Percentiles rank a stretch among this genome's conserved stretches.
These are phyloP conservation scores for Effrenium voratum DNA, from an alignment of 73 alveolate species.

Conservation along the genomic window DNA sequence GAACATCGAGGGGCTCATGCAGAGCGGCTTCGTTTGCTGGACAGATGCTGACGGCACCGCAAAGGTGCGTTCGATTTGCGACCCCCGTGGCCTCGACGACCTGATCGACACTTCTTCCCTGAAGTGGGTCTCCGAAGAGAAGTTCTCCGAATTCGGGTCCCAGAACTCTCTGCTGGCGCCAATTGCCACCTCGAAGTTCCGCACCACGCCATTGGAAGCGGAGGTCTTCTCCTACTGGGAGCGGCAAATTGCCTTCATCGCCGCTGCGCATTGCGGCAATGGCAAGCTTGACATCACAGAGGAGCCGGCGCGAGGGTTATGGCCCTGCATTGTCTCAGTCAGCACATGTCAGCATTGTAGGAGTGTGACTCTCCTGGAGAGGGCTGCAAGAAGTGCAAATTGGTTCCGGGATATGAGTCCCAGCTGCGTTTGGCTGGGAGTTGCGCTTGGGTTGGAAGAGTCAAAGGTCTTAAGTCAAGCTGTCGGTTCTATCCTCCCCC, in stretches of 20 bases:
- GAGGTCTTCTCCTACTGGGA: neutral
- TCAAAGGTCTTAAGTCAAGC: too few species aligned
- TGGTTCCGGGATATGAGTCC: neutral
- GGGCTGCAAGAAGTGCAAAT: slow-evolving; percentile 25
- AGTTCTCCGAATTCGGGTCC: neutral
- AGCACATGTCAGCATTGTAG: neutral
- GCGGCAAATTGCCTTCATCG: neutral
- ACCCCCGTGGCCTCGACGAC: neutral
- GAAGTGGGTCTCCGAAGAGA: slow-evolving; percentile 18
- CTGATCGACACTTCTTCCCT: neutral
- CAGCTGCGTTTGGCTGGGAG: too few species aligned
- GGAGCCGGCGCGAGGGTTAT: neutral
- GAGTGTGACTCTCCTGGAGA: neutral
- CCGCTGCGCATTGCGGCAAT: neutral
- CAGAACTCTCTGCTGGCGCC: neutral
- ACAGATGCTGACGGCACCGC: neutral
- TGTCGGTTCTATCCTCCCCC: too few species aligned
- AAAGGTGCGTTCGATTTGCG: neutral
- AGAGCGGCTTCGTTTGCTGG: slow-evolving; percentile 12
- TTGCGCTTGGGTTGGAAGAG: too few species aligned
- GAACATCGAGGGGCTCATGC: neutral
- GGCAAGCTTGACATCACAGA: slow-evolving; percentile 9
- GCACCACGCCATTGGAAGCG: neutral
- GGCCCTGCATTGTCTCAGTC: neutral
- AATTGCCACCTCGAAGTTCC: neutral